A percentile compares a stretch with the other conserved stretches of the same genome.
Evolutionary conservation across 257 asterid genomes (phyloP).

Genomic region (Vinca minor): DNA sequence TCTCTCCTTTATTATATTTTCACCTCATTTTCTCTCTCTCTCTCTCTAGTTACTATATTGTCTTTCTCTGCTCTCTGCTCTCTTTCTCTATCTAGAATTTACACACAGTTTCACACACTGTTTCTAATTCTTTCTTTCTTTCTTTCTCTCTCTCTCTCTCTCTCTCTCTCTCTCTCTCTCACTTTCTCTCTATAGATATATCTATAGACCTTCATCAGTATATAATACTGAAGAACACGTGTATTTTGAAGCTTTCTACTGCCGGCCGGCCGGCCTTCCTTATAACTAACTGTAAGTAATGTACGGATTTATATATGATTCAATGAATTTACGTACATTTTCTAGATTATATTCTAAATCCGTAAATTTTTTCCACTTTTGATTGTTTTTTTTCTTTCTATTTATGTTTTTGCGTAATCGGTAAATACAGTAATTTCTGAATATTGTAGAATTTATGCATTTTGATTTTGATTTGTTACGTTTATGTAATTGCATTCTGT

Average conservation of each 20-base stretch:
- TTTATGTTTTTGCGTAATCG: no score
- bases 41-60: conserved; percentile 25
- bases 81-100: conserved; percentile 25
- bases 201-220: background rate
- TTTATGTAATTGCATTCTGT: background rate
- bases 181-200: background rate
- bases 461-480: background rate
- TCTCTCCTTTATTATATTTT: conserved; percentile 10
- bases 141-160: background rate
- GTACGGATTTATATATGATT: conserved; percentile 6
- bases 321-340: conserved; percentile 4
- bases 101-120: conserved; percentile 24
- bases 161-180: conserved; percentile 1
- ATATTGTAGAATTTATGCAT: background rate
- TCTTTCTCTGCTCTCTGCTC: no score
- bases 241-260: conserved; percentile 28
- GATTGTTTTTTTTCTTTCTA: conserved; percentile 9
- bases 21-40: conserved; percentile 12
- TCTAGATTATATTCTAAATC: conserved; percentile 4
- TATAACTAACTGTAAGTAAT: background rate
- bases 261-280: conserved; percentile 55
- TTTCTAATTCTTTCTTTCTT: conserved; percentile 18
- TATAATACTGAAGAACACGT: conserved; percentile 3
- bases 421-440: background rate
- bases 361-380: background rate